Conservation (phyloP, 2,329 filamentous ascomycete genomes). For the Fusarium longipes region DNA sequence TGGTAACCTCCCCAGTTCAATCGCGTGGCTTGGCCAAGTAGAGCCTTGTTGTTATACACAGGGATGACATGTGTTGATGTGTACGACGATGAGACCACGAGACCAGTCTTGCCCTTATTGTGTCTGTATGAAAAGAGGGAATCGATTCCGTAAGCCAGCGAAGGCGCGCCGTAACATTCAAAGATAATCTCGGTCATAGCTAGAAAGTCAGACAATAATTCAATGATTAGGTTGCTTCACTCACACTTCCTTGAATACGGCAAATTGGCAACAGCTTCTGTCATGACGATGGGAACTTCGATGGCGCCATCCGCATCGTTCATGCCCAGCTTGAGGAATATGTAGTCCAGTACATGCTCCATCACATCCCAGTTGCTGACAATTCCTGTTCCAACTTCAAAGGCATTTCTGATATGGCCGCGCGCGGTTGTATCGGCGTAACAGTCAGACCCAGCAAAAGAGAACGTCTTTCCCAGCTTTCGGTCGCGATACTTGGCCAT, state of each 20-base stretch:
- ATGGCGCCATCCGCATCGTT: conserved; percentile 79
- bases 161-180: conserved; percentile 92
- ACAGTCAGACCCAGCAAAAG: conserved; percentile 91
- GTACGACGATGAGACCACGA: conserved; percentile 92
- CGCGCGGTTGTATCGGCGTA: conserved; percentile 94
- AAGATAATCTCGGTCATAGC: conserved; percentile 98
- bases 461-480: conserved; percentile 90
- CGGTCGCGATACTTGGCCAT: conserved; percentile 96
- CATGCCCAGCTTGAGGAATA: conserved; percentile 92
- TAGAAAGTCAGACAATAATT: conserved; percentile 53
- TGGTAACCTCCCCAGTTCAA: conserved; percentile 96
- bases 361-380: conserved; percentile 98
- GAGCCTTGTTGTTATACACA: conserved; percentile 85
- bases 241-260: conserved; percentile 88
- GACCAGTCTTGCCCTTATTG: conserved; percentile 86
- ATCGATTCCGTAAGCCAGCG: conserved; percentile 93
- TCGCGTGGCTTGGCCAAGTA: conserved; percentile 85
- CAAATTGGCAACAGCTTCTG: conserved; percentile 91
- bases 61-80: conserved; percentile 96
- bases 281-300: conserved; percentile 92
- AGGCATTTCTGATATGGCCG: conserved; percentile 89
- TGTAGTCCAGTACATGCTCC: conserved; percentile 93
- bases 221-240: conserved; percentile 44
- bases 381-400: conserved; percentile 89
- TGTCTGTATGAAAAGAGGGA: conserved; percentile 95